Percentiles rank a stretch among this genome's conserved stretches.
These are phyloP conservation scores for Kodamaea fukazawae DNA, from an alignment of 805 yeast genomes.

Conservation along the genomic window DNA sequence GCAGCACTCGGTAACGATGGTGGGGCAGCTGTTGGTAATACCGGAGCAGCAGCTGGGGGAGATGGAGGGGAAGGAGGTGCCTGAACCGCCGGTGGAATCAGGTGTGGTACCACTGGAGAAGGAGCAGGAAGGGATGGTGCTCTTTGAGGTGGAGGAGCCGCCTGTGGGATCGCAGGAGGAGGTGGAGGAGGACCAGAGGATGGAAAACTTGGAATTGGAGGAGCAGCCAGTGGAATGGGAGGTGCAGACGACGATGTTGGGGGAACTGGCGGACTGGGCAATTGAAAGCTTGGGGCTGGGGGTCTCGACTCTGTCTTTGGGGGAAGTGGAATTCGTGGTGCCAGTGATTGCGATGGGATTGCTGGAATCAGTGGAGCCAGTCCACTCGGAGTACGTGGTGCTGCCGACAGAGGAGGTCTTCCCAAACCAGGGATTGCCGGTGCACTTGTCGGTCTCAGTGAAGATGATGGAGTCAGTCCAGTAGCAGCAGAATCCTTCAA, in stretches of 20 bases:
- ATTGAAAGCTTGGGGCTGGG: not conserved
- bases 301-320: constrained; percentile 6
- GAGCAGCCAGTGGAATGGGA: constrained; percentile 20
- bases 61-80: constrained; percentile 17
- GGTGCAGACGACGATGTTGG: constrained; percentile 14
- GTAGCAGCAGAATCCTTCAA: not conserved
- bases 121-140: constrained; percentile 18
- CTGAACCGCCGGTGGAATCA: constrained; percentile 14
- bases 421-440: no score
- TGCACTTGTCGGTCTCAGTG: not conserved
- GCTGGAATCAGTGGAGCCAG: constrained; percentile 5
- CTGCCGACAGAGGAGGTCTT: no score
- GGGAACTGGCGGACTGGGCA: not conserved
- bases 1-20: constrained; percentile 16
- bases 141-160: constrained; percentile 19
- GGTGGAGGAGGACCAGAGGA: constrained; percentile 22
- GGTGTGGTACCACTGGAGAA: constrained; percentile 9
- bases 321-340: constrained; percentile 11
- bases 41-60: constrained; percentile 14
- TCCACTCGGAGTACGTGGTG: not conserved
- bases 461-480: not conserved
- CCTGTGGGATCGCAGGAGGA: constrained; percentile 6
- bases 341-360: constrained; percentile 3
- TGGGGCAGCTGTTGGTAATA: constrained; percentile 18
- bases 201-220: constrained; percentile 10